Evolutionary conservation across 177 flowering plant species (phyloP), one percentile per base, ranked within the genome.

Genomic region (Vitis hybrid): DNA sequence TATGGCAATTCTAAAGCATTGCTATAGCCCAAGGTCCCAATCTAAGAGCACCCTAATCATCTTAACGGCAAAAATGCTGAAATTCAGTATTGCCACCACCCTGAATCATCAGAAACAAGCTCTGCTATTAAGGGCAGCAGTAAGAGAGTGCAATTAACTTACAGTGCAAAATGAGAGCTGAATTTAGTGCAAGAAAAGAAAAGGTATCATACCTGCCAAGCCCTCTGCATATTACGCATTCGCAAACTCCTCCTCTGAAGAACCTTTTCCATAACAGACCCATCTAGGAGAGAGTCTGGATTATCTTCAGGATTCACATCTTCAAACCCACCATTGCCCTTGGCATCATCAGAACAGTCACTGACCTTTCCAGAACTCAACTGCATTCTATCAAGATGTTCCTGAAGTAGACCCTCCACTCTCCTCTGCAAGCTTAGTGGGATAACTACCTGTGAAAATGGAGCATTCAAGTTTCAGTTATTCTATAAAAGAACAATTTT

Each of bases 391-490:
- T 95, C 99, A 70, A 93, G 83, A 75, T 95, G 94, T 70, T 95
- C 99, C 83, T 93, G 95, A 74, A 95, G 90, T 57, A 95, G 77
- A 77, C 98, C 92, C 66, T 95, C 99, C 12, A 93, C 93, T 77
- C 98, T 90, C 81, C 99, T 89, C 72, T 95, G 99, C 86, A 95
- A 82, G 75, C 97, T 83, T 68, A 93, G 78, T 56, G 99, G 97
- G 64, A 95, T 78, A 65, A 92, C 98, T 40, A 95, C 99, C 99
- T 95, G 79, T 72, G 68, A n/a, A 70, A 66, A 70, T 2, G 18
- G 59, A 70, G 30, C 51, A 61, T 57, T 4, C 6, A 58, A 56
- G 18, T 4, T 64, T 62, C 62, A 62, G 55, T 26, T 61, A 13
- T 17, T 52, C 55, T 40, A 52, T 1, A 62, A 10, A 23, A 52